These are phyloP conservation scores for Lignosus rhinocerotis DNA, from an alignment of 1,284 basidiomycete genomes.

Conservation along the genomic window DNA sequence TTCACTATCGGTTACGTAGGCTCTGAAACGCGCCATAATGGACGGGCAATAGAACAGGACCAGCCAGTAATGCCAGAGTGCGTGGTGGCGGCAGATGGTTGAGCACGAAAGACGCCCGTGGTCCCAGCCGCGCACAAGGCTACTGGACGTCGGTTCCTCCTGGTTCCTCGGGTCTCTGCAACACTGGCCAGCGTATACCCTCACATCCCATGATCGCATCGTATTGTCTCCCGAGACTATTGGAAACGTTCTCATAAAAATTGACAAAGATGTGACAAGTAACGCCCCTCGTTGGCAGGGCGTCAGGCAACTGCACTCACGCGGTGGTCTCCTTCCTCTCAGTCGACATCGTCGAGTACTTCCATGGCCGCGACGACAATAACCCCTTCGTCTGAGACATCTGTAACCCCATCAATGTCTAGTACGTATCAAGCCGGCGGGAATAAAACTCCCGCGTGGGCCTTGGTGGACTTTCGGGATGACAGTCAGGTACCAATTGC, in stretches of 20 bases:
- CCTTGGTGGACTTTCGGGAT: constrained; percentile 5
- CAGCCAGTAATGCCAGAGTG: not conserved
- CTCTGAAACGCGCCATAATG: constrained; percentile 29
- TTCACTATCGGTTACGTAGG: constrained; percentile 29
- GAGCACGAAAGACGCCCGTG: not conserved
- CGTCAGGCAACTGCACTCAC: constrained; percentile 1
- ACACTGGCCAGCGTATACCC: not conserved
- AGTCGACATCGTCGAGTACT: not conserved
- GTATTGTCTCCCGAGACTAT: not conserved
- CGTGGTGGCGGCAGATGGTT: constrained; percentile 1
- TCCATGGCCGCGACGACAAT: not conserved
- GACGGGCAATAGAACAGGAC: not conserved
- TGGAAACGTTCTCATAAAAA: not conserved
- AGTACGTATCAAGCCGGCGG: not conserved
- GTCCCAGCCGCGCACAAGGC: not conserved
- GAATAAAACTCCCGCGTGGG: constrained; percentile 4
- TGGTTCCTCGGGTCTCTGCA: not conserved
- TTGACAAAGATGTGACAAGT: constrained; percentile 7
- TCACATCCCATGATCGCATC: not conserved
- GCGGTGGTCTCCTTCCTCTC: not conserved
- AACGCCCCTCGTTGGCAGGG: constrained; percentile 2
- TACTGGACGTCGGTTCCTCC: not conserved
- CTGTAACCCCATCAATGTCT: not conserved
- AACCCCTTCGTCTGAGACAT: not conserved
- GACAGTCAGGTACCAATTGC: constrained; percentile 2